Base-by-base conservation (phyloP, 345 rosid genomes). In the Viola odorata region DNA sequence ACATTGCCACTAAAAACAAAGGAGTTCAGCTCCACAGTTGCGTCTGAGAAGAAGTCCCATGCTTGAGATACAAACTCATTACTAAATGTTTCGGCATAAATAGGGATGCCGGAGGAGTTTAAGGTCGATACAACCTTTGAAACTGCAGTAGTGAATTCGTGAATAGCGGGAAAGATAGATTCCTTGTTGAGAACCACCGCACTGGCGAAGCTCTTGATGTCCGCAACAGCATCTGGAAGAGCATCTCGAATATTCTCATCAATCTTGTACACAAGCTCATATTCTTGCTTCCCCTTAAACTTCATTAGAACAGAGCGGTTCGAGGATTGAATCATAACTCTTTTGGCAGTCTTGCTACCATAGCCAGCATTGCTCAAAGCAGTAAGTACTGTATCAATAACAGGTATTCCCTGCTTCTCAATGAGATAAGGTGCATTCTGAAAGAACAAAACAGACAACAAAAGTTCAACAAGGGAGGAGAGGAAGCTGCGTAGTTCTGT, bases 51-150 rank as follows among this genome's bases (percentile, higher is more conserved):
- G 82, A 83, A 88, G 71, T 94, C 99, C 87, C 81, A 94, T 32
- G 92, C 77, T 68, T 90, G 97, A 70, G 99, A 88, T 17, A 78
- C 64, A 70, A 88, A 94, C 79, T 94, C 99, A 51, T 94, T 94
- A 69, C 81, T 78, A 77, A 94, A 88, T 36, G 69, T 54, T 63
- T 81, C 75, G 15, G 83, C 95, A 40, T 84, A 90, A 59, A 90
- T 95, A 0, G 86, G 62, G 16, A 94, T 90, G 51, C 75, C 65
- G 60, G 71, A 68, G 54, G 79, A 66, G 13, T 63, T 77, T 23
- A 94, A 79, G 69, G 49, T 85, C 59, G 67, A 12, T 16, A 88
- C 87, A 13, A 84, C 75, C 14, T 81, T 44, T 23, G 96, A 83
- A 40, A 2, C 36, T 51, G 58, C 16, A 0, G 73, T 80, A 51